These are phyloP conservation scores for Tetrapisispora pingtungensis DNA, from an alignment of 805 yeast species.

Conservation along the genomic window DNA sequence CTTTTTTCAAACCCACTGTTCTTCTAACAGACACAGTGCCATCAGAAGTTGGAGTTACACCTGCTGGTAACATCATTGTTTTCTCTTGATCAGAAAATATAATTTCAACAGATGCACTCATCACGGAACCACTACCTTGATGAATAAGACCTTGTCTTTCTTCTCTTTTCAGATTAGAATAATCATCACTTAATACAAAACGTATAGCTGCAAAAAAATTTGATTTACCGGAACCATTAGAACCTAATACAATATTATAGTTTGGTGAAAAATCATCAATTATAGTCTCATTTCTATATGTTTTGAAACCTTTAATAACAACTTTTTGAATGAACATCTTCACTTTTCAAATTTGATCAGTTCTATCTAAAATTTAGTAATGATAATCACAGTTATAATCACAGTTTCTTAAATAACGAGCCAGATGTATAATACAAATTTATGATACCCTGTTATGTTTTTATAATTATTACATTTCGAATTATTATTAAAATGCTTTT, in stretches of 20 bases:
- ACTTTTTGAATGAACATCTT: conserved; percentile 41
- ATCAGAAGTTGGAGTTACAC: conserved; percentile 25
- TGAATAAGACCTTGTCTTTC: conserved; percentile 82
- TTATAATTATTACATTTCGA: too few species aligned
- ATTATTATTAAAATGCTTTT: too few species aligned
- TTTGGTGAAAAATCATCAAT: conserved; percentile 70
- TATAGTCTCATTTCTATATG: conserved; percentile 75
- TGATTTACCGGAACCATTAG: conserved; percentile 96
- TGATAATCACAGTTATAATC: too few species aligned
- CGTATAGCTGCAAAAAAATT: conserved; percentile 92
- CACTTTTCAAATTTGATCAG: too few species aligned
- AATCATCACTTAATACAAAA: conserved; percentile 84
- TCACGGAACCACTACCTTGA: conserved; percentile 81
- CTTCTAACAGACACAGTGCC: conserved; percentile 69
- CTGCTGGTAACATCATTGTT: conserved; percentile 52
- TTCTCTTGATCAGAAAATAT: conserved; percentile 73
- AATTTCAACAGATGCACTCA: conserved; percentile 89
- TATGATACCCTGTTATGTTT: too few species aligned
- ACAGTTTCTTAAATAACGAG: too few species aligned
- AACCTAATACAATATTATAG: conserved; percentile 79
- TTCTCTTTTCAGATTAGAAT: conserved; percentile 71
- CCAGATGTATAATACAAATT: too few species aligned
- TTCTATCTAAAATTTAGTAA: too few species aligned
- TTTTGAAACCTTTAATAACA: conserved; percentile 84
- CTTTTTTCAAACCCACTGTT: conserved; percentile 88